Conservation (phyloP, 2,329 filamentous ascomycete genomes). For the Fusarium sp. region DNA sequence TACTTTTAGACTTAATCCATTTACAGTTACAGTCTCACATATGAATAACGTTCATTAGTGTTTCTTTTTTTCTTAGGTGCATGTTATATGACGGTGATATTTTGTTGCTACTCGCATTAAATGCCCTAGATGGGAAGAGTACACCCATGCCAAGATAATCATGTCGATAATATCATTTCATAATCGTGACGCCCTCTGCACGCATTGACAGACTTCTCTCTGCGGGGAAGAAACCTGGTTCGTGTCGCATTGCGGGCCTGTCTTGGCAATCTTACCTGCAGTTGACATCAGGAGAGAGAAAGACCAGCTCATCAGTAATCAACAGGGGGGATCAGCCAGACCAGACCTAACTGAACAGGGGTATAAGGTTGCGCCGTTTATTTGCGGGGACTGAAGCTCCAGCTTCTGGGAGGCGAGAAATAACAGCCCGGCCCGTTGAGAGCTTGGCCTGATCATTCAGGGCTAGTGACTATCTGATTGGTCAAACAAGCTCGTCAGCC, state of each 20-base stretch:
- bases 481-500: not conserved
- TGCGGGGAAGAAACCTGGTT: constrained; percentile 16
- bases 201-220: not conserved
- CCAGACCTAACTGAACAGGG: not conserved
- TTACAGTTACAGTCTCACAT: not conserved
- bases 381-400: constrained; percentile 9
- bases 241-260: not conserved
- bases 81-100: constrained; percentile 20
- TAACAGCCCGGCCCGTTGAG: not conserved
- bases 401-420: not conserved
- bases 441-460: constrained; percentile 8
- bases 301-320: not conserved
- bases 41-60: constrained; percentile 24
- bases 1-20: not conserved
- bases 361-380: constrained; percentile 13
- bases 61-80: not conserved
- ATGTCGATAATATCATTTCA: not conserved
- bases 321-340: not conserved
- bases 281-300: constrained; percentile 19
- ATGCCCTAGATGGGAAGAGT: not conserved
- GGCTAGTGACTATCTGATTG: constrained; percentile 4
- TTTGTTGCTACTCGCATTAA: not conserved
- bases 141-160: constrained; percentile 4
- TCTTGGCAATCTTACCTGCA: constrained; percentile 22
- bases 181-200: constrained; percentile 24